Base-by-base conservation (phyloP, 176 grass and related monocot species). In the Microstegium vimineum region DNA sequence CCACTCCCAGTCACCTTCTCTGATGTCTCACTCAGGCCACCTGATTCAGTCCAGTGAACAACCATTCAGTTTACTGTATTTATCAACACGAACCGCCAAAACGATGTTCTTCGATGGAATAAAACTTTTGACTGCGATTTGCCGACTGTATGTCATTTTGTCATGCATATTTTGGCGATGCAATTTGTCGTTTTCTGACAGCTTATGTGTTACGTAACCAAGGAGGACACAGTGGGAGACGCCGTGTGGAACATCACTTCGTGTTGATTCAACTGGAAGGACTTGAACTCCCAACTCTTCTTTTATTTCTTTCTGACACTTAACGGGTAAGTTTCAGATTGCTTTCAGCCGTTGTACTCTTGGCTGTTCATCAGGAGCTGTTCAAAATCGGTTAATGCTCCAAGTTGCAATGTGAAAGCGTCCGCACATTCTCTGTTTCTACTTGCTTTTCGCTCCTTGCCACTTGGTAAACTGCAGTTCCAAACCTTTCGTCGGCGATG, bases 211-310 rank as follows among this genome's bases (percentile, higher is more conserved):
- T 41, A 66, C 10, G 74, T 61, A 84, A 71, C 45, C 42, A 25
- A 47, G 38, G 69, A 49, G 15, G 15, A 18, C 16, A 15, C 23
- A 0, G 8, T 30, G 52, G 56, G 62, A 82, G 42, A 78, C 18
- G 37, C 56, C 73, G 65, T 54, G 79, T 41, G 18, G 32, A 87
- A 71, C 85, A 62, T 77, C 38, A 54, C 65, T 77, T 49, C 16
- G 34, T 40, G 8, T 71, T 82, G 79, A 74, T 84, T 56, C 46
- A 76, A 40, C 10, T 79, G 67, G 12, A 76, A 34, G 78, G 22
- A 75, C n/a, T 36, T 42, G 15, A 12, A 56, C 11, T 14, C 35
- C n/a, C 45, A 26, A 30, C 10, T 16, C 30, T 52, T 62, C n/a
- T 69, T 49, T 46, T 10, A 15, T 70, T 63, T 49, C 47, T 30